Conservation (phyloP, 306 rosid genomes). For the Senna siamea region DNA sequence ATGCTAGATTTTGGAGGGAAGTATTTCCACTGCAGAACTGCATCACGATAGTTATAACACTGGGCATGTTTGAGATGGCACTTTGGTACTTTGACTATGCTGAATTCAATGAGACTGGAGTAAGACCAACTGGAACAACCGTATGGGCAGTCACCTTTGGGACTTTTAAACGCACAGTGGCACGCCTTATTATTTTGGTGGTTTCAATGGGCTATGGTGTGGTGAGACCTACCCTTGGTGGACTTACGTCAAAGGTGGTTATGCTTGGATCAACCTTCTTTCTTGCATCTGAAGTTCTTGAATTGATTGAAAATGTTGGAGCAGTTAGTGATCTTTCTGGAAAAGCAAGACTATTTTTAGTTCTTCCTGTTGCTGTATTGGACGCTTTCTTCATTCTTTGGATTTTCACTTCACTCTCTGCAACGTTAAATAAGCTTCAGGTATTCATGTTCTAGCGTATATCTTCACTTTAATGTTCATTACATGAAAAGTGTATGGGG, state of each 20-base stretch:
- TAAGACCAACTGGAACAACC: constrained; percentile 91
- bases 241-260: constrained; percentile 87
- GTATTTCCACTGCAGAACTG: constrained; percentile 92
- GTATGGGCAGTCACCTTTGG: constrained; percentile 94
- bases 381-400: constrained; percentile 98
- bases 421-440: constrained; percentile 98
- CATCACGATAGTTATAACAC: constrained; percentile 83
- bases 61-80: constrained; percentile 97
- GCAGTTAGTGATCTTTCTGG: constrained; percentile 96
- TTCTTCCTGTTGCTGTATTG: constrained; percentile 89
- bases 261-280: constrained; percentile 95
- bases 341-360: constrained; percentile 88
- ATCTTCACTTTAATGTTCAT: constrained; percentile 20
- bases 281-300: constrained; percentile 91
- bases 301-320: constrained; percentile 93
- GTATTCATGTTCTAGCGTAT: constrained; percentile 49
- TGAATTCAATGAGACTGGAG: constrained; percentile 87
- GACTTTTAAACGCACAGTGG: constrained; percentile 76
- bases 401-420: constrained; percentile 93
- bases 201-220: constrained; percentile 98
- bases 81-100: constrained; percentile 92
- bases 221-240: constrained; percentile 96
- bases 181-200: constrained; percentile 79
- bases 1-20: constrained; percentile 89
- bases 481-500: constrained; percentile 22